Evolutionary conservation across 371 early-diverging fungal genomes (phyloP).

Genomic region (Entomophthora muscae): DNA sequence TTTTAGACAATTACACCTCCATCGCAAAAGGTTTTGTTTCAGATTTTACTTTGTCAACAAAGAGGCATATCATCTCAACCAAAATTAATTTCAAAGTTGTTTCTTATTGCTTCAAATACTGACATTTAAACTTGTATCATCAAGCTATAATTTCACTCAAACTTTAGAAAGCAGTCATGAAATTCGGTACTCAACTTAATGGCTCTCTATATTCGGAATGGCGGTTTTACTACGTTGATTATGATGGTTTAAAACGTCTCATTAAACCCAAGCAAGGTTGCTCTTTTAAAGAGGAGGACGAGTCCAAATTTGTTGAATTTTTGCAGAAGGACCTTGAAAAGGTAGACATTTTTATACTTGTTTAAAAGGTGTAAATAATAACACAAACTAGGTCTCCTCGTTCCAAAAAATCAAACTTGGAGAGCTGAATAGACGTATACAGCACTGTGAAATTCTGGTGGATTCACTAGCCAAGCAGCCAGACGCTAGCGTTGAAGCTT

Average conservation of each 20-base stretch:
- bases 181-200: conserved; percentile 56
- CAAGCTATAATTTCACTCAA: background rate
- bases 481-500: conserved; percentile 37
- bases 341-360: conserved; percentile 20
- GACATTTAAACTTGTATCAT: no score
- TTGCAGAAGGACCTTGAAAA: conserved; percentile 86
- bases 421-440: conserved; percentile 69
- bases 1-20: no score
- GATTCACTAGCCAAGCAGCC: conserved; percentile 37
- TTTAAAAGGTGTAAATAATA: background rate
- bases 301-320: conserved; percentile 69
- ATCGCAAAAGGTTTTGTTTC: no score
- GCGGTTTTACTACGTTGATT: conserved; percentile 66
- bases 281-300: conserved; percentile 50
- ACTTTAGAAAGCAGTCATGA: conserved; percentile 27
- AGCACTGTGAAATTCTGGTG: conserved; percentile 37
- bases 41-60: no score
- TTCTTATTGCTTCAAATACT: no score
- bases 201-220: conserved; percentile 44
- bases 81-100: no score
- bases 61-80: no score
- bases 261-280: conserved; percentile 23
- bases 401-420: conserved; percentile 82
- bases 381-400: conserved; percentile 47
- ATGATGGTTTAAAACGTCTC: conserved; percentile 51